A percentile compares a stretch with the other conserved stretches of the same genome.
Evolutionary conservation across 1,284 basidiomycete species (phyloP).

Genomic region (Apiotrichum gamsii): DNA sequence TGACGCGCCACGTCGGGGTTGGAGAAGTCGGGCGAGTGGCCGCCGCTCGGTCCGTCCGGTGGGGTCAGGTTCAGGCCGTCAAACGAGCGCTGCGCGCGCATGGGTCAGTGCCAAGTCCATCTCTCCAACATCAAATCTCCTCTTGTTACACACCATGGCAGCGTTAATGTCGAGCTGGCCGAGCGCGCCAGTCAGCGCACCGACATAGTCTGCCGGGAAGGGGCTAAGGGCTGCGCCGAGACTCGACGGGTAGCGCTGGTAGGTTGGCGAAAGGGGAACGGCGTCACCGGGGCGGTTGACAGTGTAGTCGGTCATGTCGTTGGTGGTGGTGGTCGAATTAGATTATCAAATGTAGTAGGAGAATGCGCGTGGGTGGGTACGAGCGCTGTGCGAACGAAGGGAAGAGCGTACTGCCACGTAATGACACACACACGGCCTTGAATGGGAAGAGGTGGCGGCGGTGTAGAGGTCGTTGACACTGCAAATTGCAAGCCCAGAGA

Average conservation of each 20-base stretch:
- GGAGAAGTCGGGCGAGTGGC: constrained; percentile 18
- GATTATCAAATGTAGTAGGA: background rate
- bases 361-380: constrained; percentile 1
- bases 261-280: constrained; percentile 11
- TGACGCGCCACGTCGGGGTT: constrained; percentile 10
- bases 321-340: background rate
- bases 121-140: background rate
- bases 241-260: constrained; percentile 8
- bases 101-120: background rate
- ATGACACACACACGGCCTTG: too few relatives aligned
- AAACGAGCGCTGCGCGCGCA: constrained; percentile 9
- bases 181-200: constrained; percentile 13
- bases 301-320: constrained; percentile 16
- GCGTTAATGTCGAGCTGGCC: constrained; percentile 15
- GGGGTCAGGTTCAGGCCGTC: constrained; percentile 9
- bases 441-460: too few relatives aligned
- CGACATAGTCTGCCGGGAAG: constrained; percentile 16
- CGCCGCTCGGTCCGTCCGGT: constrained; percentile 9
- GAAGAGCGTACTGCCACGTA: too few relatives aligned
- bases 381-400: background rate
- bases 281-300: constrained; percentile 16
- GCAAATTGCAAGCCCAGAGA: too few relatives aligned
- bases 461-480: too few relatives aligned
- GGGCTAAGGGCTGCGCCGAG: background rate
- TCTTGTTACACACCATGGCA: constrained; percentile 12